A percentile compares a stretch with the other conserved stretches of the same genome.
Conservation (phyloP, 1,284 basidiomycete genomes). For the Moesziomyces parantarcticus region DNA sequence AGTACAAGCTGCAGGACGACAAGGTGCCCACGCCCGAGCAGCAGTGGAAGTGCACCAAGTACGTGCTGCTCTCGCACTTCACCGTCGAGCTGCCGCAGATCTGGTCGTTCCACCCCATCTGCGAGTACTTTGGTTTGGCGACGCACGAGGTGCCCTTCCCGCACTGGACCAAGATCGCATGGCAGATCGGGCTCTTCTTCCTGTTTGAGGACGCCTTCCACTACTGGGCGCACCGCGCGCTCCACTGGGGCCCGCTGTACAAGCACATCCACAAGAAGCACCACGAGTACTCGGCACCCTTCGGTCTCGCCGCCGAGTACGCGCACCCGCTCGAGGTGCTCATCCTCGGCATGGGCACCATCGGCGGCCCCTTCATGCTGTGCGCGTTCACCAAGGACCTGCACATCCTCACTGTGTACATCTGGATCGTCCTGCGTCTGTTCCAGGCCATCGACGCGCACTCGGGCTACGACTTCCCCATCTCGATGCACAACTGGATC, state of each 20-base stretch:
- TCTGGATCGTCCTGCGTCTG: conserved; percentile 92
- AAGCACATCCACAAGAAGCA: conserved; percentile 94
- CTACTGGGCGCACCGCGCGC: conserved; percentile 80
- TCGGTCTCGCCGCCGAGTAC: conserved; percentile 97
- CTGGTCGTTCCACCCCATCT: conserved; percentile 94
- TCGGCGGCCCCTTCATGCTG: conserved; percentile 87
- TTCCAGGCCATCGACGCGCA: conserved; percentile 99
- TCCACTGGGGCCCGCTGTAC: conserved; percentile 91
- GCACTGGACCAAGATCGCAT: conserved; percentile 68
- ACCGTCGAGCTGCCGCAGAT: conserved; percentile 96
- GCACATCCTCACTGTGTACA: conserved; percentile 91
- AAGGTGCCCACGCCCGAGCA: conserved; percentile 84
- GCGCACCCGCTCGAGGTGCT: conserved; percentile 94
- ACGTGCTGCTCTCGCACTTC: conserved; percentile 93
- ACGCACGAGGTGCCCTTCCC: conserved; percentile 96
- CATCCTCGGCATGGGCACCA: conserved; percentile 85
- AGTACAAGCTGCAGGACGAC: conserved; percentile 88
- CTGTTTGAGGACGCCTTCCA: conserved; percentile 96
- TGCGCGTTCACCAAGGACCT: conserved; percentile 73
- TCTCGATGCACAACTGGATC: conserved; percentile 87
- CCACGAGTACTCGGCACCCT: conserved; percentile 96
- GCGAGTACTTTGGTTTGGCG: conserved; percentile 86
- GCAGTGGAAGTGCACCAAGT: conserved; percentile 96
- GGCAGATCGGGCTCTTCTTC: conserved; percentile 90
- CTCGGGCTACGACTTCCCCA: conserved; percentile 84